Evolutionary conservation across 2,329 filamentous ascomycete species (phyloP).

Genomic region (Beauveria sp.): DNA sequence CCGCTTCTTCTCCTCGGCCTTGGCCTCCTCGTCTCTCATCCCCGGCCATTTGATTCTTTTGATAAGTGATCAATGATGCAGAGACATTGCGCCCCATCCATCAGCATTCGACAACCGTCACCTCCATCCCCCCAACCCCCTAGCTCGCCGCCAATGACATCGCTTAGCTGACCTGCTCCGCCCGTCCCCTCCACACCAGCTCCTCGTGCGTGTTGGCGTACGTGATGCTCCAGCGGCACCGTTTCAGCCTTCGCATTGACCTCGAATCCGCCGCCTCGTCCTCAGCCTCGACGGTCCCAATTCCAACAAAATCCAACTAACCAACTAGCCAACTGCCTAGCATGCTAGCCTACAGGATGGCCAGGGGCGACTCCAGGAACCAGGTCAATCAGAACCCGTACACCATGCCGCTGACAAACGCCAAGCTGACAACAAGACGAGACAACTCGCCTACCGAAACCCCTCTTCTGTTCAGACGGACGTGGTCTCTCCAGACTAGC

Average conservation of each 20-base stretch:
- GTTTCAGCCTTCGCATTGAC: conserved; percentile 12
- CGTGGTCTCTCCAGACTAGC: too few relatives aligned
- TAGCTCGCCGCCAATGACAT: not conserved
- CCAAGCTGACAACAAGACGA: not conserved
- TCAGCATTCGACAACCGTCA: not conserved
- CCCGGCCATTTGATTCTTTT: not conserved
- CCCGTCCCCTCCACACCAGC: not conserved
- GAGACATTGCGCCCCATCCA: not conserved
- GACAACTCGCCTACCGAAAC: not conserved
- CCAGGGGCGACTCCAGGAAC: not conserved
- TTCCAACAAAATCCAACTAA: not conserved
- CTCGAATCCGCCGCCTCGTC: conserved; percentile 1
- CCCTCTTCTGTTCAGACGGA: too few relatives aligned
- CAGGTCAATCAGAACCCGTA: not conserved
- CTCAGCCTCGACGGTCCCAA: not conserved
- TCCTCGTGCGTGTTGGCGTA: not conserved
- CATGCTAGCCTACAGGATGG: not conserved
- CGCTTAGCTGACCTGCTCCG: not conserved
- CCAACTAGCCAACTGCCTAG: not conserved
- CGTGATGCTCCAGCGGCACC: not conserved
- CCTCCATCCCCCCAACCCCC: not conserved
- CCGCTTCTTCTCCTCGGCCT: not conserved
- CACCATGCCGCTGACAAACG: not conserved
- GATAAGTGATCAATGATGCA: not conserved
- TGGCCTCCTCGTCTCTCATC: not conserved